Evolutionary conservation across 208 protist genomes (phyloP).

Genomic region (Crithidia brevicula): DNA sequence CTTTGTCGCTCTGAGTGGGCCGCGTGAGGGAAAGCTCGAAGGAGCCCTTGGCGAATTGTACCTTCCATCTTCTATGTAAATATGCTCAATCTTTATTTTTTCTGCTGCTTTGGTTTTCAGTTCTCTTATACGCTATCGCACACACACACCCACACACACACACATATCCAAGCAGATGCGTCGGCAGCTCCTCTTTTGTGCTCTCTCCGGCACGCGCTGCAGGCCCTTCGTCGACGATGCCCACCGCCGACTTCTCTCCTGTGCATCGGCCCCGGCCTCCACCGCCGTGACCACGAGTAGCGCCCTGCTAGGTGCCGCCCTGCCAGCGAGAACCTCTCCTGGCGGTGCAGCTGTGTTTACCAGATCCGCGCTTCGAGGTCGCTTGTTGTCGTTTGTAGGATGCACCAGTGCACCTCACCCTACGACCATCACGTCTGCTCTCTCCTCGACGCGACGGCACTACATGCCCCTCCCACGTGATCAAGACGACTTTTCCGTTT

Average conservation of each 20-base stretch:
- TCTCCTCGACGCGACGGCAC: slow-evolving; percentile 18
- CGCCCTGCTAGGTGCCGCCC: too few species aligned
- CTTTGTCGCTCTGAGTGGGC: too few species aligned
- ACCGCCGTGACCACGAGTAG: not conserved
- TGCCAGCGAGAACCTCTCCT: too few species aligned
- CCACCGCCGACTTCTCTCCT: not conserved
- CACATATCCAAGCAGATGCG: not conserved
- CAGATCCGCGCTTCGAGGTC: too few species aligned
- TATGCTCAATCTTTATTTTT: too few species aligned
- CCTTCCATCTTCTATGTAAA: too few species aligned
- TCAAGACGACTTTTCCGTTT: slow-evolving; percentile 80
- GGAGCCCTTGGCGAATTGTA: too few species aligned
- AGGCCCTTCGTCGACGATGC: slow-evolving; percentile 10
- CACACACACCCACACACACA: slow-evolving; percentile 8
- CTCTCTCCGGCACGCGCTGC: not conserved
- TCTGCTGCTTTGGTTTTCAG: too few species aligned
- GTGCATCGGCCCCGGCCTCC: not conserved
- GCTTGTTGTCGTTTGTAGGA: too few species aligned
- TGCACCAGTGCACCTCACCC: too few species aligned
- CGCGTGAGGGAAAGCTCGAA: too few species aligned
- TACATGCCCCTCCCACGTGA: slow-evolving; percentile 75
- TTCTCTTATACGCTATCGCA: slow-evolving; percentile 6
- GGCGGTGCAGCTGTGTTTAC: too few species aligned
- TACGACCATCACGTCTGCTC: not conserved
- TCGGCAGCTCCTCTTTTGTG: not conserved